Base-by-base conservation (phyloP, 352 stramenopile genomes). In the Aphanomyces astaci region DNA sequence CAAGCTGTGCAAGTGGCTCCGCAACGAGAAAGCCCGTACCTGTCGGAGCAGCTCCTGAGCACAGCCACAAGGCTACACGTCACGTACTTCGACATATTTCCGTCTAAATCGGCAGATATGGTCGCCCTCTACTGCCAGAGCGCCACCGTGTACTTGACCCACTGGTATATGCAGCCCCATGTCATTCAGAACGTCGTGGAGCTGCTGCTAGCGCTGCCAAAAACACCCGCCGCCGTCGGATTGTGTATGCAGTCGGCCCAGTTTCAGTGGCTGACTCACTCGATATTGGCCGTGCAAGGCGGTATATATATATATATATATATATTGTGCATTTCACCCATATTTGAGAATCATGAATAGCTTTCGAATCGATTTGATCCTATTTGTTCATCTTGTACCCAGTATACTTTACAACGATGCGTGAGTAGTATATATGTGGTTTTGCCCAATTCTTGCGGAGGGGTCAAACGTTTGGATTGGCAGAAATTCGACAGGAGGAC, bases 101-200 rank as follows among this genome's bases (percentile, higher is more conserved):
- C n/a, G n/a, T n/a, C n/a, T n/a, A n/a, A 75, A 76, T 75, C 45
- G 83, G 75, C 70, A 1, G 79, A 91, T 36, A 63, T 95, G 9
- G 70, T 92, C 17, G 81, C 80, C 51, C 90, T 95, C 43, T 71
- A 93, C 17, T 74, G 92, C 1, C 76, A 92, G 62, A 76, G 87
- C 46, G 74, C 74, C 39, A 86, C 79, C 4, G 56, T 85, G 25
- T 95, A 93, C 45, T 56, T 95, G 39, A 75, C 90, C 36, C 78
- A 92, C 69, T 95, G 86, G 86, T 79, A 86, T 0, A 92, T 85
- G 0, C 83, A 95, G 30, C 85, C 86, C 0, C 72, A 91, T 2
- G 84, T 95, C 51, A 92, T 92, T 77, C 74, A 93, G 69, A 83
- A 95, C 33, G 70, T 91, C 3, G 88, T 94, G 53, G 76, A 92